Conservation (phyloP, 768 basidiomycete genomes). For the Termitomyces heimii region DNA sequence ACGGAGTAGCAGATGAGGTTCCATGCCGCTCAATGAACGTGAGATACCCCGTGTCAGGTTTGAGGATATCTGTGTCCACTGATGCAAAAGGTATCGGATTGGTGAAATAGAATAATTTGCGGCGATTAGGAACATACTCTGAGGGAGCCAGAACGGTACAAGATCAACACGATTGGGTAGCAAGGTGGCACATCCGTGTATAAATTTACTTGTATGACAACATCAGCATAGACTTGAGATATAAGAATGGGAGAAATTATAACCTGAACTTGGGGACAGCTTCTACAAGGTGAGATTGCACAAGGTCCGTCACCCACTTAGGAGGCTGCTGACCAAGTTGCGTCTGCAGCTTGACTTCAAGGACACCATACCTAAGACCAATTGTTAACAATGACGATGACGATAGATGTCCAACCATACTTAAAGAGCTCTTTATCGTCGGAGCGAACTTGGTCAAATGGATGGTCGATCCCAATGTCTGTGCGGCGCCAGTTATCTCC, state of each 20-base stretch:
- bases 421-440: conserved; percentile 94
- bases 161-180: conserved; percentile 90
- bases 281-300: conserved; percentile 91
- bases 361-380: conserved; percentile 67
- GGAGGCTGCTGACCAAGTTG: conserved; percentile 95
- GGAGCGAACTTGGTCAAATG: conserved; percentile 67
- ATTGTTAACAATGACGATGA: neutral
- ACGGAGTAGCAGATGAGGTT: conserved; percentile 28
- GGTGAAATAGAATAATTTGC: neutral
- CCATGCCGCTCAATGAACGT: conserved; percentile 71
- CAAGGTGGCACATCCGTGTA: conserved; percentile 93
- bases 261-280: conserved; percentile 97
- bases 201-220: conserved; percentile 65
- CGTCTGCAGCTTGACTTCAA: conserved; percentile 97
- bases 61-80: conserved; percentile 96
- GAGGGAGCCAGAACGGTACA: conserved; percentile 97
- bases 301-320: conserved; percentile 94
- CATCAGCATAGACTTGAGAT: neutral
- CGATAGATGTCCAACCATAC: conserved; percentile 26
- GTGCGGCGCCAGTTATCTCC: conserved; percentile 91
- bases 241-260: conserved; percentile 11
- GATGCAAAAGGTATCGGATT: neutral
- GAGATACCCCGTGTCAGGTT: conserved; percentile 79
- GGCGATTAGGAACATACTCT: conserved; percentile 48
- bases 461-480: conserved; percentile 89